Percentiles rank a stretch among this genome's conserved stretches.
These are phyloP conservation scores for Carnegiea gigantea DNA, from an alignment of 179 eudicot genomes.

Conservation along the genomic window DNA sequence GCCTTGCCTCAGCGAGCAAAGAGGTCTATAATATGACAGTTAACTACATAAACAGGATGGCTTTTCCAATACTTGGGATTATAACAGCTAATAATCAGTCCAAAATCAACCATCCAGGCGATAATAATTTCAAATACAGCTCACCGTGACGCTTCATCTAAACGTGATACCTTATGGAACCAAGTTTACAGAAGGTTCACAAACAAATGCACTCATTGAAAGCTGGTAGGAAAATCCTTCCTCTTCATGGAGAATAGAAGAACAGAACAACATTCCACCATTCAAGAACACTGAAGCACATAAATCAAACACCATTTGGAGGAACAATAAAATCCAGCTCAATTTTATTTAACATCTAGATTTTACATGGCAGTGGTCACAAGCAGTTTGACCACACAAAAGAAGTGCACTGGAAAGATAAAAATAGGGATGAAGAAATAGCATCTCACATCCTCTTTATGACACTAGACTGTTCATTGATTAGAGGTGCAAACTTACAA, in stretches of 20 bases:
- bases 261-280: background rate
- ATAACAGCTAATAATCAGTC: background rate
- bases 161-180: background rate
- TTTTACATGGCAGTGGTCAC: constrained; percentile 3
- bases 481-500: constrained; percentile 1
- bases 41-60: too few relatives aligned
- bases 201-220: background rate
- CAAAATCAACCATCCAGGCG: background rate
- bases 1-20: too few relatives aligned
- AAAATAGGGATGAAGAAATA: background rate
- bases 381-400: background rate
- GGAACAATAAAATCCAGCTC: background rate
- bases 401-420: too few relatives aligned
- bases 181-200: background rate
- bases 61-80: too few relatives aligned
- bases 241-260: background rate
- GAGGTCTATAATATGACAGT: too few relatives aligned
- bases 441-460: too few relatives aligned
- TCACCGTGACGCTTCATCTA: background rate
- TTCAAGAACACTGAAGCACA: background rate
- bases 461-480: constrained; percentile 2
- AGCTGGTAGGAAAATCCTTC: background rate
- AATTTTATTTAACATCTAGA: background rate
- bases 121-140: too few relatives aligned
- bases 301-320: background rate